A percentile compares a stretch with the other conserved stretches of the same genome.
phyloP scores from a whole-genome alignment of 257 asterid species.

The Penstemon davidsonii region DNA sequence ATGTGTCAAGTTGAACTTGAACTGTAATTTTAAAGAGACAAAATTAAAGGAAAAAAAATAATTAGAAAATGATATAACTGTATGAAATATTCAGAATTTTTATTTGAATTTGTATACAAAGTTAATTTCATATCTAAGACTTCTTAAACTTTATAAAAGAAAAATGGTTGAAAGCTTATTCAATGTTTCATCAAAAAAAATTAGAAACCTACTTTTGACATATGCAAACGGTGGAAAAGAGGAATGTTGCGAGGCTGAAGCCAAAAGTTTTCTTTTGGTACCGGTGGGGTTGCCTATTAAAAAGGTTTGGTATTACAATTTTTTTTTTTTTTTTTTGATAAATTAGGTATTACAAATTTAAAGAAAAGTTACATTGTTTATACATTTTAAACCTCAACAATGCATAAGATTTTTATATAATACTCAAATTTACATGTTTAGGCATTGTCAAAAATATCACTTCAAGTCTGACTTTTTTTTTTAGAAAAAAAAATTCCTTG shows the following conservation, averaged over 20 bases:
- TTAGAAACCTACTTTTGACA: constrained; percentile 12
- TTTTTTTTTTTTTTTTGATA: too few relatives aligned
- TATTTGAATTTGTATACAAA: constrained; percentile 5
- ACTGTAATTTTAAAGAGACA: too few relatives aligned
- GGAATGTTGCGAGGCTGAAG: constrained; percentile 1
- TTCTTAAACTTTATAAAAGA: too few relatives aligned
- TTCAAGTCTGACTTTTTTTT: too few relatives aligned
- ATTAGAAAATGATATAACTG: background rate
- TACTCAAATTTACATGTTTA: too few relatives aligned
- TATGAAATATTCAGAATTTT: constrained; percentile 10
- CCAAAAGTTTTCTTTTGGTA: constrained; percentile 16
- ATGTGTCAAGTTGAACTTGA: too few relatives aligned
- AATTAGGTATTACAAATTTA: too few relatives aligned
- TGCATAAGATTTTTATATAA: background rate
- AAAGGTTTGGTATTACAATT: background rate
- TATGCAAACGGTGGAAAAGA: constrained; percentile 25
- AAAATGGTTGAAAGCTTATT: background rate
- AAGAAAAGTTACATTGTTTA: background rate
- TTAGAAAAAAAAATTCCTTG: too few relatives aligned
- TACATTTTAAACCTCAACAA: background rate
- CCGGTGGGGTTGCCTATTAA: background rate
- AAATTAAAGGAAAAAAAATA: too few relatives aligned
- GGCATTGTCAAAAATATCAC: too few relatives aligned
- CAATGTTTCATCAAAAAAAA: background rate
- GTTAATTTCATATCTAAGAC: too few relatives aligned